Conservation (phyloP, 2,329 filamentous ascomycete genomes). For the Scedosporium apiospermum region DNA sequence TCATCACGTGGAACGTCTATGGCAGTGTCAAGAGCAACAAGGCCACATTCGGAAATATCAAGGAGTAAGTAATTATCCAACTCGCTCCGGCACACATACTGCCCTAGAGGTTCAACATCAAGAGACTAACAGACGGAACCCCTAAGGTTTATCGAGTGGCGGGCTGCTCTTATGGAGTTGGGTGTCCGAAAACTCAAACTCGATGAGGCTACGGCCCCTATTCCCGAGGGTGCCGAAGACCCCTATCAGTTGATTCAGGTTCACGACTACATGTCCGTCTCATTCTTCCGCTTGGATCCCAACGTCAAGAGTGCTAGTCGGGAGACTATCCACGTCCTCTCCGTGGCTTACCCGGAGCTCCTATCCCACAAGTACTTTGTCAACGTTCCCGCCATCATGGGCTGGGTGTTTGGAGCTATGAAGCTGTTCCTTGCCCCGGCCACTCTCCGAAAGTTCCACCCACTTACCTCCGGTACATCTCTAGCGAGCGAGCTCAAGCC, state of each 20-base stretch:
- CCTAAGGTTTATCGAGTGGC: slow-evolving; percentile 71
- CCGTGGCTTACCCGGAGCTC: slow-evolving; percentile 79
- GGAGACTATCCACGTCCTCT: slow-evolving; percentile 74
- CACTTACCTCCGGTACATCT: slow-evolving; percentile 62
- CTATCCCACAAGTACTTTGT: slow-evolving; percentile 85
- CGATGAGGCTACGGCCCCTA: slow-evolving; percentile 55
- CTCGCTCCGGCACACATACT: neutral
- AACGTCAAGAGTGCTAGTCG: slow-evolving; percentile 66
- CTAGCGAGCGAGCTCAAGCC: slow-evolving; percentile 51
- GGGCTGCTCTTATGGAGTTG: slow-evolving; percentile 82
- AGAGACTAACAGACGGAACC: neutral
- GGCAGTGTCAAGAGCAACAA: slow-evolving; percentile 73
- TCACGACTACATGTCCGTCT: slow-evolving; percentile 84
- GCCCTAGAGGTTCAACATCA: neutral
- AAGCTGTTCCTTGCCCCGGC: slow-evolving; percentile 66
- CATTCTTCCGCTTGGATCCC: slow-evolving; percentile 74
- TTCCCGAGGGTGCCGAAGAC: slow-evolving; percentile 66
- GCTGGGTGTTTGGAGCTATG: slow-evolving; percentile 69
- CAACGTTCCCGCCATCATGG: slow-evolving; percentile 87
- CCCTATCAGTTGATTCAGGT: slow-evolving; percentile 88
- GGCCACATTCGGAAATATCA: slow-evolving; percentile 72
- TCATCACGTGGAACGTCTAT: slow-evolving; percentile 92
- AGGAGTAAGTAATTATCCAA: slow-evolving; percentile 51
- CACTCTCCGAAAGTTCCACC: slow-evolving; percentile 72
- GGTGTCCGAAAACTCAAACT: slow-evolving; percentile 68